Base-by-base conservation (phyloP, 805 yeast species). In the Cyberlindnera japonica region DNA sequence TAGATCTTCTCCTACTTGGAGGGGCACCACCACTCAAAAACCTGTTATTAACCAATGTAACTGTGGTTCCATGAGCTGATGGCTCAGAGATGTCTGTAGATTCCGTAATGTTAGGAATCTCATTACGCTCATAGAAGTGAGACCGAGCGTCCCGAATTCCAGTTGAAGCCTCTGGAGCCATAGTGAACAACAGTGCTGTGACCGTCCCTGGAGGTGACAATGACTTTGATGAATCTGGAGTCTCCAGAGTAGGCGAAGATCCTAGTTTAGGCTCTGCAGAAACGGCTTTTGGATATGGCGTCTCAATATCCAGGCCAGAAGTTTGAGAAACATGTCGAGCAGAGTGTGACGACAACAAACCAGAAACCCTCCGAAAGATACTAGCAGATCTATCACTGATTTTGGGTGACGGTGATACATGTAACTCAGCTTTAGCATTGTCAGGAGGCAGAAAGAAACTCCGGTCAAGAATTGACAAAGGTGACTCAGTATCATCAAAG, bases 131-230 rank as follows among this genome's bases (percentile, higher is more conserved):
- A 19, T 27, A 12, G 23, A 38, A 48, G 27, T 28, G 44, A 13
- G 30, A 19, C n/a, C 15, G 25, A 12, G 34, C 37, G 10, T 26
- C 27, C 13, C 12, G 19, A n/a, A 26, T 38, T 8, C n/a, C 14
- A 5, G 40, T 20, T 6, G 43, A 19, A n/a, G 8, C 22, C 4
- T 32, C 46, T 4, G 25, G 28, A 3, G 35, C 38, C 17, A 11
- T 12, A 8, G 33, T 22, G n/a, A 23, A 38, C 29, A 51, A 37
- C 20, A 27, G 43, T 1, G 49, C 49, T 1, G 51, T 47, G 10
- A 45, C 28, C 8, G 48, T 39, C 2, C 51, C 49, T 2, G 41
- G 39, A 5, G 42, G 37, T 14, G 56, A 46, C 4, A 33, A 19
- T 22, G 29, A 24, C 14, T 20, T 33, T 30, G 6, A 27, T 11